These are phyloP conservation scores for Crassisporium funariophilum DNA, from an alignment of 768 basidiomycete species.

Conservation along the genomic window DNA sequence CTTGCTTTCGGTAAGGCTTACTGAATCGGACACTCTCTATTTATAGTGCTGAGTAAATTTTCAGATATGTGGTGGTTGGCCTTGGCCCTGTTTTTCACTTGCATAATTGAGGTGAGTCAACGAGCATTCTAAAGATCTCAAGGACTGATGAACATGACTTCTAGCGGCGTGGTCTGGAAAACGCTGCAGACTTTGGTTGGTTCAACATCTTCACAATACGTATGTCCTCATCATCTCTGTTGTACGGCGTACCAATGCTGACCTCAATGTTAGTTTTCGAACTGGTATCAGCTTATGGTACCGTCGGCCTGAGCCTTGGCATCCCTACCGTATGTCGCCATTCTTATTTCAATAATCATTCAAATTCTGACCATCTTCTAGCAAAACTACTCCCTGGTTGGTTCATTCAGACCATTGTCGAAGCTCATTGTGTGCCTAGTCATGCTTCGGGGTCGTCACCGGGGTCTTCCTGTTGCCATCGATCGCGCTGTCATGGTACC, in stretches of 20 bases:
- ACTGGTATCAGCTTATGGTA: conserved; percentile 84
- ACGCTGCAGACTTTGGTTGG: conserved; percentile 58
- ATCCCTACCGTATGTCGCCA: conserved; percentile 64
- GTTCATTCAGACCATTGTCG: conserved; percentile 75
- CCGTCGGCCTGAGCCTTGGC: conserved; percentile 88
- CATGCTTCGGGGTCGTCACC: conserved; percentile 94
- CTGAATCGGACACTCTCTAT: background rate
- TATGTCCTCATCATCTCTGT: conserved; percentile 34
- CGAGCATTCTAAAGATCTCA: background rate
- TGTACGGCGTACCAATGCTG: background rate
- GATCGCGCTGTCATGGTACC: conserved; percentile 87
- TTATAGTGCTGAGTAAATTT: conserved; percentile 3
- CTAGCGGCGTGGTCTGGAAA: conserved; percentile 61
- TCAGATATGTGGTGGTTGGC: conserved; percentile 97
- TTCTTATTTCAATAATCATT: background rate
- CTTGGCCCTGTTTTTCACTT: conserved; percentile 82
- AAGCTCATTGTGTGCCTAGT: conserved; percentile 87
- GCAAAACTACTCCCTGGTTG: conserved; percentile 82
- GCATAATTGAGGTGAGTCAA: conserved; percentile 84
- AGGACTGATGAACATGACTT: conserved; percentile 4
- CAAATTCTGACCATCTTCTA: conserved; percentile 28
- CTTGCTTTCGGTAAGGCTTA: conserved; percentile 75
- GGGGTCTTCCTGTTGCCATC: conserved; percentile 85
- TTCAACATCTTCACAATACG: conserved; percentile 85
- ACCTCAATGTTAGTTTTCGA: conserved; percentile 79